Evolutionary conservation across 2,329 filamentous ascomycete species (phyloP).

Genomic region (Nakataea oryzae): DNA sequence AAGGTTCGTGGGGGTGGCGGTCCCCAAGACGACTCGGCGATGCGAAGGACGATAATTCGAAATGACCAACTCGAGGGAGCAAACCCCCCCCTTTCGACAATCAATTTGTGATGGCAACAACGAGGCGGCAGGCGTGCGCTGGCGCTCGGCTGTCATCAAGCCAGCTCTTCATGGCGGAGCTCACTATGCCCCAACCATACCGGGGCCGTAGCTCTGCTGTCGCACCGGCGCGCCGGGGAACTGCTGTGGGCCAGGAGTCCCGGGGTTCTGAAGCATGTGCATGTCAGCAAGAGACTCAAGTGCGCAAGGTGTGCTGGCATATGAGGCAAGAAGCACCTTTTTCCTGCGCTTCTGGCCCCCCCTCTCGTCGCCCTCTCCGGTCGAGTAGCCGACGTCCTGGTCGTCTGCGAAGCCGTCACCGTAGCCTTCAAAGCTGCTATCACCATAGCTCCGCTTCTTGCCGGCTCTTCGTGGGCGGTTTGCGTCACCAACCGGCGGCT

Average conservation of each 20-base stretch:
- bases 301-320: slow-evolving; percentile 10
- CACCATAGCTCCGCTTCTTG: slow-evolving; percentile 68
- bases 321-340: slow-evolving; percentile 39
- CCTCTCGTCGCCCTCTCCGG: slow-evolving; percentile 57
- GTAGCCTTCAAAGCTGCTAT: slow-evolving; percentile 66
- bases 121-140: too few relatives aligned
- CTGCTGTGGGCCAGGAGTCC: slow-evolving; percentile 21
- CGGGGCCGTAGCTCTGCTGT: slow-evolving; percentile 45
- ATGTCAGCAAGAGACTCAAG: slow-evolving; percentile 5
- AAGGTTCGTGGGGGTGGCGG: too few relatives aligned
- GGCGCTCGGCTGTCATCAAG: too few relatives aligned
- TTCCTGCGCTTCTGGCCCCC: slow-evolving; percentile 51
- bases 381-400: slow-evolving; percentile 54
- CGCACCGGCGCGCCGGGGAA: slow-evolving; percentile 31
- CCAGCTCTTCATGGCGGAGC: not conserved
- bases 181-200: slow-evolving; percentile 45
- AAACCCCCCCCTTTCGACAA: not conserved
- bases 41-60: not conserved
- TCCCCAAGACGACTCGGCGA: not conserved
- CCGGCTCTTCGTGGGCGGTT: slow-evolving; percentile 52
- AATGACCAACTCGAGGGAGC: not conserved
- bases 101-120: not conserved
- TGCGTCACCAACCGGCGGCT: slow-evolving; percentile 29
- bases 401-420: slow-evolving; percentile 62
- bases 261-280: slow-evolving; percentile 34